Conservation (phyloP, 495 filamentous ascomycete species). For the Aspergillus baeticus region DNA sequence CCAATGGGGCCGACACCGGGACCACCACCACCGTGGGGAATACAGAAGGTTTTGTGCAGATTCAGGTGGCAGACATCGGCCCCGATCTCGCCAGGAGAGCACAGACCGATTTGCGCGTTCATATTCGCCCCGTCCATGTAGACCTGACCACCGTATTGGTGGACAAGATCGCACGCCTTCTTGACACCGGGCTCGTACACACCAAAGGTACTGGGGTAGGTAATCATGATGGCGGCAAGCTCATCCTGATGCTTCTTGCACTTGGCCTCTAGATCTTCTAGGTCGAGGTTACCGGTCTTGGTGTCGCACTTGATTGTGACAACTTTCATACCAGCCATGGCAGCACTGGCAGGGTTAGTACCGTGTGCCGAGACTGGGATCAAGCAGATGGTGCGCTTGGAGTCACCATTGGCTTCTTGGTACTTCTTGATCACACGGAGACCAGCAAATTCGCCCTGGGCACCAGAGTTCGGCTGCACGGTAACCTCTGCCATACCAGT, state of each 20-base stretch:
- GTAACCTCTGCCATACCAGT: constrained; percentile 91
- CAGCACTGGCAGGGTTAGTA: constrained; percentile 93
- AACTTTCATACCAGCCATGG: constrained; percentile 97
- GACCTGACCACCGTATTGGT: constrained; percentile 87
- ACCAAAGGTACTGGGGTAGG: constrained; percentile 95
- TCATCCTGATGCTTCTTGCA: constrained; percentile 83
- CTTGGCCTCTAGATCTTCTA: constrained; percentile 82
- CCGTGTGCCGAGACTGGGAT: constrained; percentile 97
- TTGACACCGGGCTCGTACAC: constrained; percentile 93
- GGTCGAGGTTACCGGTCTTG: constrained; percentile 86
- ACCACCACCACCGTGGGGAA: constrained; percentile 94
- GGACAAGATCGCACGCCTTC: constrained; percentile 81
- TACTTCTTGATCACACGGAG: constrained; percentile 91
- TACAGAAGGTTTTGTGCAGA: constrained; percentile 99
- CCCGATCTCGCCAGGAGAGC: constrained; percentile 94
- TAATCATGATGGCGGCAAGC: constrained; percentile 96
- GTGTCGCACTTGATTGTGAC: constrained; percentile 90
- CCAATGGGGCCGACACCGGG: constrained; percentile 96
- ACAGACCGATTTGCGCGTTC: constrained; percentile 98
- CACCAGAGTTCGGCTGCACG: constrained; percentile 94
- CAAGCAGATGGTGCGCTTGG: constrained; percentile 87
- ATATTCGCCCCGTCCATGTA: constrained; percentile 99
- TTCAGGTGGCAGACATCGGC: constrained; percentile 98
- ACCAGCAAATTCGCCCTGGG: constrained; percentile 94
- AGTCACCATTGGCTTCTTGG: constrained; percentile 61